phyloP scores from a whole-genome alignment of 163 green algal species.

The Chlorella variabilis region DNA sequence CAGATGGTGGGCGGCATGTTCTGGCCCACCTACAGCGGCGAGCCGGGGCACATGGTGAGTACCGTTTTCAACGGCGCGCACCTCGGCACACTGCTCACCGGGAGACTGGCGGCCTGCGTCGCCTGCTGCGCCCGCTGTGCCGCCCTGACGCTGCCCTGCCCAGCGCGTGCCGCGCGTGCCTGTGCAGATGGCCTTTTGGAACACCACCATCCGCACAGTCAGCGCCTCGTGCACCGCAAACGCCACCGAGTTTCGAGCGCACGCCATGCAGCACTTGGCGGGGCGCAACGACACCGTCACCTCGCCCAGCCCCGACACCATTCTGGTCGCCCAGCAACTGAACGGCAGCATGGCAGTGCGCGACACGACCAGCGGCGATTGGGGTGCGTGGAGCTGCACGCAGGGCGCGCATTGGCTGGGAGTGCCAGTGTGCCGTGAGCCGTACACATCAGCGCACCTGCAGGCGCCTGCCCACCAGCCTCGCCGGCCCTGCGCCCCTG shows the following conservation, averaged over 20 bases:
- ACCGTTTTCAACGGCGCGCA: too few species aligned
- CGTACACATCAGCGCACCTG: too few species aligned
- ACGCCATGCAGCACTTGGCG: slow-evolving; percentile 1
- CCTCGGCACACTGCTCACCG: too few species aligned
- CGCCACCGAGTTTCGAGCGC: not conserved
- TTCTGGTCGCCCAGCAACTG: not conserved
- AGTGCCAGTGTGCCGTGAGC: too few species aligned
- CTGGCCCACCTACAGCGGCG: slow-evolving; percentile 6
- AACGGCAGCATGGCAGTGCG: not conserved
- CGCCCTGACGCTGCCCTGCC: too few species aligned
- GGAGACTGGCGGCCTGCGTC: too few species aligned
- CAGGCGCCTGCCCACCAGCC: too few species aligned
- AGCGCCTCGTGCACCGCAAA: not conserved
- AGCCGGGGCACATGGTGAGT: not conserved
- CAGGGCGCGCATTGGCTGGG: too few species aligned
- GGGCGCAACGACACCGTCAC: not conserved
- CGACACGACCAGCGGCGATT: not conserved
- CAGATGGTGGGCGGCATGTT: slow-evolving; percentile 15
- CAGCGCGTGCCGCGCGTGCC: too few species aligned
- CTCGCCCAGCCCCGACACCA: not conserved
- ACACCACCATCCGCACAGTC: not conserved
- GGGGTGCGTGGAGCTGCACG: not conserved
- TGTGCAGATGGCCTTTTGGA: not conserved
- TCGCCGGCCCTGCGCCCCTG: too few species aligned
- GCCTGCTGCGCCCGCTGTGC: too few species aligned